These are phyloP conservation scores for Saturnispora galanensis DNA, from an alignment of 805 yeast genomes.

Conservation along the genomic window DNA sequence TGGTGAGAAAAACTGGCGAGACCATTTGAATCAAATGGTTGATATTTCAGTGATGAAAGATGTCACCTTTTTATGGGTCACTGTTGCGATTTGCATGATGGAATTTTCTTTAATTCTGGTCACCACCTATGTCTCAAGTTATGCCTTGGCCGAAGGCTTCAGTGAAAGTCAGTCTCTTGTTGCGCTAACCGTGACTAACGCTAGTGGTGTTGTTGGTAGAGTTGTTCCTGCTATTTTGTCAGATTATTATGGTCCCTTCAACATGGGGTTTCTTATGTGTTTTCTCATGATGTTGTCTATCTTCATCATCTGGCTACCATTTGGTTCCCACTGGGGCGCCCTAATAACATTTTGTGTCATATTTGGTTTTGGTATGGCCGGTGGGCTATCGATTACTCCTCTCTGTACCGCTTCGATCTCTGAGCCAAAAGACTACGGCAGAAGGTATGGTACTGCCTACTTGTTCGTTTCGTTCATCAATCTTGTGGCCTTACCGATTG, in stretches of 20 bases:
- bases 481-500: conserved; percentile 39
- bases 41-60: conserved; percentile 35
- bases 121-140: conserved; percentile 47
- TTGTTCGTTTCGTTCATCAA: conserved; percentile 35
- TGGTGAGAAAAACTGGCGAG: neutral
- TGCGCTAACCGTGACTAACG: conserved; percentile 36
- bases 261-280: conserved; percentile 31
- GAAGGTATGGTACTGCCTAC: conserved; percentile 60
- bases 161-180: conserved; percentile 32
- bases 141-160: conserved; percentile 42
- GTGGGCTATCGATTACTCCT: conserved; percentile 56
- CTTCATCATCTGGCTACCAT: conserved; percentile 55
- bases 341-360: conserved; percentile 43
- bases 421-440: conserved; percentile 57
- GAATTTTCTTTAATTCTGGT: conserved; percentile 47
- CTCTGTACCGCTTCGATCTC: conserved; percentile 58
- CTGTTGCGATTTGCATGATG: conserved; percentile 33
- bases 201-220: conserved; percentile 36
- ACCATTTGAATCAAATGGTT: conserved; percentile 22
- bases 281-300: conserved; percentile 33
- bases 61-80: conserved; percentile 30
- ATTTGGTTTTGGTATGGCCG: conserved; percentile 52
- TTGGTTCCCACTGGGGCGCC: conserved; percentile 35
- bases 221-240: conserved; percentile 35
- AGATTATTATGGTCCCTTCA: conserved; percentile 37